Evolutionary conservation across 805 yeast species (phyloP).

Genomic region (Lachancea mirantina): DNA sequence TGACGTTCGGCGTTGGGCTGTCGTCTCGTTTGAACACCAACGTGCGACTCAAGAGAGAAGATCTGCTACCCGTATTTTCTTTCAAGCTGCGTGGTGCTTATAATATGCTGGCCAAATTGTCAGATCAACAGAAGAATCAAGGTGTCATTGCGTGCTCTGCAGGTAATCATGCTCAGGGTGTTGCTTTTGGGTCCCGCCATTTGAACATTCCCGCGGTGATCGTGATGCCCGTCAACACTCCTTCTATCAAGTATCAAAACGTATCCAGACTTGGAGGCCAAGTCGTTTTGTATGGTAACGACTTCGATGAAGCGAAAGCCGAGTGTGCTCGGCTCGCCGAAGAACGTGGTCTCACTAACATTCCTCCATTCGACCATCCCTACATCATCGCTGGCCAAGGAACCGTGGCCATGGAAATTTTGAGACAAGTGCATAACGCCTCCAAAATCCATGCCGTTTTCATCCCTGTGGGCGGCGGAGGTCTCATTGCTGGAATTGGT

Average conservation of each 20-base stretch:
- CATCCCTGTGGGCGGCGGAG: constrained; percentile 96
- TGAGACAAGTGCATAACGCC: constrained; percentile 67
- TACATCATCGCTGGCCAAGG: constrained; percentile 99
- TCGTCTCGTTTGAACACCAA: constrained; percentile 71
- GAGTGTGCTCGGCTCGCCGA: constrained; percentile 72
- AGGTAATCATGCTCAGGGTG: constrained; percentile 99
- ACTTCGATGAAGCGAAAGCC: constrained; percentile 88
- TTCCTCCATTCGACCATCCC: constrained; percentile 99
- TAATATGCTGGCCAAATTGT: constrained; percentile 88
- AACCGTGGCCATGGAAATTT: constrained; percentile 87
- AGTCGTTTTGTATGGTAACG: constrained; percentile 89
- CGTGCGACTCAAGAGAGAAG: constrained; percentile 82
- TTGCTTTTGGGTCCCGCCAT: constrained; percentile 82
- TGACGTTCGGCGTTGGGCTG: constrained; percentile 65
- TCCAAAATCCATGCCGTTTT: constrained; percentile 79
- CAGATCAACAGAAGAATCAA: constrained; percentile 51
- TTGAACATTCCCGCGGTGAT: constrained; percentile 89
- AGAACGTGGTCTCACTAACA: constrained; percentile 71
- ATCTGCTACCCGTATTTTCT: constrained; percentile 87
- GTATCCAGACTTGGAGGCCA: constrained; percentile 90
- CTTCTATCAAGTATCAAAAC: constrained; percentile 86
- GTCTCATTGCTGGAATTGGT: constrained; percentile 84
- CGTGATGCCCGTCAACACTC: constrained; percentile 97
- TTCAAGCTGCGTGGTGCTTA: constrained; percentile 97
- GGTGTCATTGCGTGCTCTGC: constrained; percentile 99